These are phyloP conservation scores for Multifurca ochricompacta DNA, from an alignment of 768 basidiomycete genomes.

Conservation along the genomic window DNA sequence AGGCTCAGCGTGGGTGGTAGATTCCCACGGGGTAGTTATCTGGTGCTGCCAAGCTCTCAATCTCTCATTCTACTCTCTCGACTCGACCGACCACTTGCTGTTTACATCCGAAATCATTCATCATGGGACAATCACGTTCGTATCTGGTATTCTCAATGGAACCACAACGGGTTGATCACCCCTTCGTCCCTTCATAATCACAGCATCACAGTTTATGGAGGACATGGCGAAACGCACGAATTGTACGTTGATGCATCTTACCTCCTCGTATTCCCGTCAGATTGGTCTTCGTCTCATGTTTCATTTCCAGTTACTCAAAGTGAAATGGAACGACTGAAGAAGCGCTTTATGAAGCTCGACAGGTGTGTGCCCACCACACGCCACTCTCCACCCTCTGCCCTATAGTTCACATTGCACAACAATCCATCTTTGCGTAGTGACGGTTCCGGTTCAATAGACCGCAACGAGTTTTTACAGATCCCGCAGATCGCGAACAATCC, in stretches of 20 bases:
- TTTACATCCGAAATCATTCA: slow-evolving; percentile 19
- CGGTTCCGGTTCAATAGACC: slow-evolving; percentile 96
- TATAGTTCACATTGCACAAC: not conserved
- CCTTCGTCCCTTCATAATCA: not conserved
- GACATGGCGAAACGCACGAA: slow-evolving; percentile 97
- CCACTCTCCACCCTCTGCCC: not conserved
- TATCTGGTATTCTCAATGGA: slow-evolving; percentile 18
- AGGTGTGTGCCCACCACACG: slow-evolving; percentile 40
- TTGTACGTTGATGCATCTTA: slow-evolving; percentile 51
- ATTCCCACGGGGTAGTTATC: no score
- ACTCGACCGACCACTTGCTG: no score
- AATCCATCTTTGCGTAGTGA: slow-evolving; percentile 45
- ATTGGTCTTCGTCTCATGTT: not conserved
- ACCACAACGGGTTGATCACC: not conserved
- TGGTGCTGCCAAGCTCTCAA: no score
- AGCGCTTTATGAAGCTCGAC: slow-evolving; percentile 99
- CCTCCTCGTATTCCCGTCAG: not conserved
- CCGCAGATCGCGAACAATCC: slow-evolving; percentile 99
- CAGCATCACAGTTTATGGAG: slow-evolving; percentile 93
- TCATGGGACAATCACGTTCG: slow-evolving; percentile 83
- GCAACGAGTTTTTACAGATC: slow-evolving; percentile 97
- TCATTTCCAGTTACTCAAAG: slow-evolving; percentile 71
- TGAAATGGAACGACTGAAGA: slow-evolving; percentile 93
- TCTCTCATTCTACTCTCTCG: no score
- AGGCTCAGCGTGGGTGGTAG: no score